A percentile compares a stretch with the other conserved stretches of the same genome.
Evolutionary conservation across 257 asterid genomes (phyloP).

Genomic region (Primulina eburnea): DNA sequence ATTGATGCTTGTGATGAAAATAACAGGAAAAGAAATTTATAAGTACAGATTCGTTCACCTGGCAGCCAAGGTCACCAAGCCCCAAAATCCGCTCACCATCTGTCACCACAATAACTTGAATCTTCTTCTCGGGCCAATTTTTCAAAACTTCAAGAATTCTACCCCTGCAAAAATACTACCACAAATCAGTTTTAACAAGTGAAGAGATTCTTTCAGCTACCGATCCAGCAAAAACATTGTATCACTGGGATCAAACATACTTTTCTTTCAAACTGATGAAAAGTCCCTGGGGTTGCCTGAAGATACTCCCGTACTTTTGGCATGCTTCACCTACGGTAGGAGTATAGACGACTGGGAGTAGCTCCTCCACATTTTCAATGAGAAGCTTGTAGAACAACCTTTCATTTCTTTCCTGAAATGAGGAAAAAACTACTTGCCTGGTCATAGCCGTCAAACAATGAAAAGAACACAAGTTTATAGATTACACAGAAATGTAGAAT

Average conservation of each 20-base stretch:
- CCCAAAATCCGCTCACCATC: slow-evolving; percentile 77
- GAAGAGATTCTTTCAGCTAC: slow-evolving; percentile 12
- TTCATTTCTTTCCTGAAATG: slow-evolving; percentile 63
- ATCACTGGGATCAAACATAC: slow-evolving; percentile 31
- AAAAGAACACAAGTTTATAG: background rate
- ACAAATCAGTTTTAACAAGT: slow-evolving; percentile 21
- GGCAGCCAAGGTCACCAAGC: slow-evolving; percentile 77
- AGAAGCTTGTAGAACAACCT: slow-evolving; percentile 69
- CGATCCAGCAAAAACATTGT: background rate
- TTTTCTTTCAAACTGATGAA: slow-evolving; percentile 66
- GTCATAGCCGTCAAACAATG: background rate
- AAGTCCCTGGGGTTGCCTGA: slow-evolving; percentile 73
- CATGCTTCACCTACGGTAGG: slow-evolving; percentile 84
- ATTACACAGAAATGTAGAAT: slow-evolving; percentile 33
- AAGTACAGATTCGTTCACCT: slow-evolving; percentile 33
- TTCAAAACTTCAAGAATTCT: slow-evolving; percentile 63
- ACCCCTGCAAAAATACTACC: slow-evolving; percentile 44
- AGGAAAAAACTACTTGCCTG: slow-evolving; percentile 5
- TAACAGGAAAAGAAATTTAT: background rate
- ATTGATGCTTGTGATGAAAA: background rate
- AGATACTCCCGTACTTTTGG: slow-evolving; percentile 72
- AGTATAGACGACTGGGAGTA: slow-evolving; percentile 67
- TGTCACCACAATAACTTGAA: slow-evolving; percentile 70
- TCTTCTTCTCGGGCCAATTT: slow-evolving; percentile 68
- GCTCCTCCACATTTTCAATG: slow-evolving; percentile 72